Base-by-base conservation (phyloP, 2,329 filamentous ascomycete genomes). In the Epichloe baconii region DNA sequence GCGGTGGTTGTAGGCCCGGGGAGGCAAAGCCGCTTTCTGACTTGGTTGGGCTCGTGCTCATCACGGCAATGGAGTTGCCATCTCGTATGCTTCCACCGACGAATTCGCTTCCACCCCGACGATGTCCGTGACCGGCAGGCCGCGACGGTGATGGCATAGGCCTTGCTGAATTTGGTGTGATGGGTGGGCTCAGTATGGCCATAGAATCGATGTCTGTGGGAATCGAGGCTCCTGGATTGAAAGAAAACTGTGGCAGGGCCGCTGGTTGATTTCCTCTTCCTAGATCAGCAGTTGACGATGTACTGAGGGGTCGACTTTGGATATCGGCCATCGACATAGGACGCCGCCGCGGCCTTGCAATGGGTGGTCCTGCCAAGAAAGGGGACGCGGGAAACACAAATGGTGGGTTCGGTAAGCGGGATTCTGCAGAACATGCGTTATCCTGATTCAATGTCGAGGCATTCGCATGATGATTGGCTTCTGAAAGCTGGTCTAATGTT, bases 101-200 rank as follows among this genome's bases (percentile, higher is more conserved):
- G 61, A 94, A 89, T 64, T 95, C 89, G 64, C 89, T 95, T 31
- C 82, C 85, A 50, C 86, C 86, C 60, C 90, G 79, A 59, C 83
- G 78, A 65, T 95, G 90, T 34, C 85, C 82, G 62, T 89, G 86
- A 21, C 83, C 81, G 35, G 70, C 69, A 23, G 77, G 71, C 54
- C 79, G 74, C 19, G 76, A 72, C 17, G 82, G 75, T 6, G 78
- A 76, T n/a, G 81, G 77, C 17, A 71, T 65, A 1, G 70, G 63
- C 38, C 69, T 67, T 2, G 71, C 69, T 4, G 77, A 77, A 15
- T 69, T 67, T 12, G 79, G 76, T n/a, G 77, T 77, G 15, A 75
- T 66, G 0, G 78, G 75, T 14, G 80, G 78, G 48, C 74, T 78
- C 21, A 79, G 62, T n/a, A 75, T 66, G 15, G 69, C 62, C 7